Base-by-base conservation (phyloP, 1,284 basidiomycete genomes). In the Phellopilus nigrolimitatus region DNA sequence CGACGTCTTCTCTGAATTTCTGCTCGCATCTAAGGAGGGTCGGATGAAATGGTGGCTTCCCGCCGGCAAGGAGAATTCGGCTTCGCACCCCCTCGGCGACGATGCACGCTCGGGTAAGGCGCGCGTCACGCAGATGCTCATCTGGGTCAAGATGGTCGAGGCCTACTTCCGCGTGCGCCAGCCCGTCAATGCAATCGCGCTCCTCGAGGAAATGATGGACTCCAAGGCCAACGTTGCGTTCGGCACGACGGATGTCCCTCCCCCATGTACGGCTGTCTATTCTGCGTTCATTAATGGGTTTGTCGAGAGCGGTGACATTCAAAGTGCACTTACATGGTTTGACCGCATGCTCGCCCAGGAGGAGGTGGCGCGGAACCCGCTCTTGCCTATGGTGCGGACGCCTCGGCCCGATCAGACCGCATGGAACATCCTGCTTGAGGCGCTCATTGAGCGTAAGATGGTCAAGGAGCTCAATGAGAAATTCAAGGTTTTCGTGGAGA, bases 91-190 rank as follows among this genome's bases (percentile, higher is more conserved):
- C 27, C 48, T 57, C 36, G 51, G 57, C 31, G 49, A 59, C 42
- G 49, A 52, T 9, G 25, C 22, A 13, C 57, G 57, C 19, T 30
- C 53, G 3, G 56, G 52, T 27, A 42, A 41, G 22, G 60, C 59
- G 36, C 65, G 64, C 10, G 60, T 49, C 0, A 60, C 63, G 2
- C 72, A 76, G 49, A 67, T 81, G 25, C 60, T 70, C 30, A 73
- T 89, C 1, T 94, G 82, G 81, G 83, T 84, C 56, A 69, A 75
- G 56, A 88, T 94, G 80, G 79, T 95, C 49, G 72, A 79, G 39
- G 79, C 82, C 0, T 84, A 89, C 67, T 88, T 95, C 71, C 73
- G 70, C 15, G 77, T 73, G 28, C 82, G 81, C 3, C 71, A 83
- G 53, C 72, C 83, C 0, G 76, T 79, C 2, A 78, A 75, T 41